Percentiles rank a stretch among this genome's conserved stretches.
These are phyloP conservation scores for Sordariomycetes sp. DNA, from an alignment of 2,329 filamentous ascomycete species.

Conservation along the genomic window DNA sequence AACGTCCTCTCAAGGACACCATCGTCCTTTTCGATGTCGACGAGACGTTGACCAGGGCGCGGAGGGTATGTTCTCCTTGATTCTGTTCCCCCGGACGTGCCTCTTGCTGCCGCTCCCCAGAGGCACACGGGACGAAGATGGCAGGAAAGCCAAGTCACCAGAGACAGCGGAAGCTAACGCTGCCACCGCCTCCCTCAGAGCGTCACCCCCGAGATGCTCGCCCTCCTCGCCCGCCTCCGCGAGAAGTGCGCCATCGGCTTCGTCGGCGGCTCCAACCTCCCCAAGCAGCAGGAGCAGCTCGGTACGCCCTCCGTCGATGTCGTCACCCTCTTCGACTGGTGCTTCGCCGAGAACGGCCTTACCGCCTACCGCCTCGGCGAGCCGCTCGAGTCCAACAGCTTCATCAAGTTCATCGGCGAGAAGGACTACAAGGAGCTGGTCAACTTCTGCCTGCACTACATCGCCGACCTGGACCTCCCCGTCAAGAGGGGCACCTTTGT, in stretches of 20 bases:
- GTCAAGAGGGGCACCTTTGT: conserved; percentile 77
- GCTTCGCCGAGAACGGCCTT: conserved; percentile 94
- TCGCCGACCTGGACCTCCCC: conserved; percentile 75
- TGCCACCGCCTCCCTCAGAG: conserved; percentile 27
- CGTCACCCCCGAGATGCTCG: conserved; percentile 72
- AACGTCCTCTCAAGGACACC: conserved; percentile 84
- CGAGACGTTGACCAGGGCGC: conserved; percentile 75
- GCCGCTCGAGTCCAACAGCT: conserved; percentile 66
- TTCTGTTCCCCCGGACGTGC: neutral
- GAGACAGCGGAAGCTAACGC: neutral
- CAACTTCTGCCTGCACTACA: conserved; percentile 68
- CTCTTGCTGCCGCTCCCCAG: neutral
- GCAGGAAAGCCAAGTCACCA: neutral
- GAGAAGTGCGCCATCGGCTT: conserved; percentile 83
- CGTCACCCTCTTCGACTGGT: conserved; percentile 87
- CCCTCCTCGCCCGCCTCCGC: conserved; percentile 67
- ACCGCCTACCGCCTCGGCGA: conserved; percentile 79
- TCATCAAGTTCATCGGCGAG: conserved; percentile 90
- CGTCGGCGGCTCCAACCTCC: conserved; percentile 85
- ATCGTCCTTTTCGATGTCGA: conserved; percentile 96
- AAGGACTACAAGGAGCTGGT: conserved; percentile 67
- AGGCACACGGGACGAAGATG: too few species aligned
- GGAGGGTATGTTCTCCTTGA: conserved; percentile 45
- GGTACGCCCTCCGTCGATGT: conserved; percentile 58
- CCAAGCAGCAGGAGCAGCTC: conserved; percentile 94